Conservation (phyloP, 345 rosid genomes). For the Salix exigua region DNA sequence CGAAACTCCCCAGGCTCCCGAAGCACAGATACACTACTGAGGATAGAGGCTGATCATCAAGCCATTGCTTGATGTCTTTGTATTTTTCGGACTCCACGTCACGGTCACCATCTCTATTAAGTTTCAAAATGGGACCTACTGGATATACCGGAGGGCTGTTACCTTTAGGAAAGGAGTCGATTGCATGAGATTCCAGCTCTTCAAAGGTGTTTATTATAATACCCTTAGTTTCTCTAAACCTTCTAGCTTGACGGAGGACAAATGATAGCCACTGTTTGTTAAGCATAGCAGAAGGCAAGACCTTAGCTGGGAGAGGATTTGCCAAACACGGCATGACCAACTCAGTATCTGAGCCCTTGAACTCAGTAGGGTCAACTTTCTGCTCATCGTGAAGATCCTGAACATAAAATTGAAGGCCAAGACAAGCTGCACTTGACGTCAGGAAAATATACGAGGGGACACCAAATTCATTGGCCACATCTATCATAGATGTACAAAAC, state of each 20-base stretch:
- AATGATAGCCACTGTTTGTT: not conserved
- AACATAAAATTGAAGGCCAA: no score
- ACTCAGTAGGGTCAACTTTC: no score
- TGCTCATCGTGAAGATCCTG: no score
- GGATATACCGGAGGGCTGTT: not conserved
- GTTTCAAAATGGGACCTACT: conserved; percentile 4
- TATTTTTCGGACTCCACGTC: no score
- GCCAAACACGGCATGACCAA: not conserved
- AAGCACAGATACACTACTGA: conserved; percentile 22
- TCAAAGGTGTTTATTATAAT: conserved; percentile 8
- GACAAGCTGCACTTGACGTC: no score
- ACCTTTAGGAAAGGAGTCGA: not conserved
- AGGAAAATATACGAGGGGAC: no score
- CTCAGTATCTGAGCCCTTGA: no score
- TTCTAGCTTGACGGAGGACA: not conserved
- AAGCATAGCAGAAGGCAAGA: not conserved
- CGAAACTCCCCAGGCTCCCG: conserved; percentile 16
- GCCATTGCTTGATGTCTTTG: conserved; percentile 14
- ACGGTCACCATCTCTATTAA: not conserved
- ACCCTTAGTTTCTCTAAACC: not conserved
- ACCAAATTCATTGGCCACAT: no score
- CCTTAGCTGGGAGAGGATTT: not conserved
- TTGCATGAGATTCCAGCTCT: conserved; percentile 7
- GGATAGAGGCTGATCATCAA: conserved; percentile 8
- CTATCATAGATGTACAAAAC: no score